Evolutionary conservation across 768 basidiomycete genomes (phyloP).

Genomic region (Butyriboletus loyo): DNA sequence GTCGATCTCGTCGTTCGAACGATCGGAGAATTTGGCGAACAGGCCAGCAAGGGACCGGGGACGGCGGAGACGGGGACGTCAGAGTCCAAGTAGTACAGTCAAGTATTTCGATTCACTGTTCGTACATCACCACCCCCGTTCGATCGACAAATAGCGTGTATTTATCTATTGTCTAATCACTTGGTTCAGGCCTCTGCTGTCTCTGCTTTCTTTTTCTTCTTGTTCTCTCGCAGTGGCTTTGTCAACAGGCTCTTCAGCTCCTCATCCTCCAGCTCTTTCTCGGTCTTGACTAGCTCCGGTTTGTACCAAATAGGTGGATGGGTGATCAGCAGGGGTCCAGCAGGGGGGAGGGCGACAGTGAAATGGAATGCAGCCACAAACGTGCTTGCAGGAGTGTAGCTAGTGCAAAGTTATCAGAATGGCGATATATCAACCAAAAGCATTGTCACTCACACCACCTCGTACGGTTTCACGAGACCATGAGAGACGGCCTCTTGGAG

Average conservation of each 20-base stretch:
- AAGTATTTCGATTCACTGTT: slow-evolving; percentile 11
- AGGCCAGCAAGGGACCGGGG: slow-evolving; percentile 41
- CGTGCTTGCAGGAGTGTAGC: slow-evolving; percentile 78
- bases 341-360: slow-evolving; percentile 89
- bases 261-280: slow-evolving; percentile 86
- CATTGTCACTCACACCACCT: slow-evolving; percentile 70
- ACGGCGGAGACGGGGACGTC: not conserved
- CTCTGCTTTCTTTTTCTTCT: slow-evolving; percentile 87
- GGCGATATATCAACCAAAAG: not conserved
- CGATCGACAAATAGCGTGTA: slow-evolving; percentile 15
- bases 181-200: slow-evolving; percentile 37
- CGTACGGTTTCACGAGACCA: slow-evolving; percentile 89
- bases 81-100: slow-evolving; percentile 3
- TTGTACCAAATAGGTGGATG: slow-evolving; percentile 93
- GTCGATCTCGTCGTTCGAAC: slow-evolving; percentile 83
- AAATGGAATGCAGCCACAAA: slow-evolving; percentile 96
- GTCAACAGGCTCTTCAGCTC: slow-evolving; percentile 77
- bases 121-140: slow-evolving; percentile 11
- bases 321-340: slow-evolving; percentile 84
- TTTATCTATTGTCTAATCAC: slow-evolving; percentile 19
- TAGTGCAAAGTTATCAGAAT: slow-evolving; percentile 24
- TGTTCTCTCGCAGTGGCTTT: slow-evolving; percentile 79
- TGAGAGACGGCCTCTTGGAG: slow-evolving; percentile 96
- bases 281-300: slow-evolving; percentile 83
- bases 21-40: slow-evolving; percentile 73